Conservation (phyloP, 768 basidiomycete species). For the Holtermanniella nyarrowii region DNA sequence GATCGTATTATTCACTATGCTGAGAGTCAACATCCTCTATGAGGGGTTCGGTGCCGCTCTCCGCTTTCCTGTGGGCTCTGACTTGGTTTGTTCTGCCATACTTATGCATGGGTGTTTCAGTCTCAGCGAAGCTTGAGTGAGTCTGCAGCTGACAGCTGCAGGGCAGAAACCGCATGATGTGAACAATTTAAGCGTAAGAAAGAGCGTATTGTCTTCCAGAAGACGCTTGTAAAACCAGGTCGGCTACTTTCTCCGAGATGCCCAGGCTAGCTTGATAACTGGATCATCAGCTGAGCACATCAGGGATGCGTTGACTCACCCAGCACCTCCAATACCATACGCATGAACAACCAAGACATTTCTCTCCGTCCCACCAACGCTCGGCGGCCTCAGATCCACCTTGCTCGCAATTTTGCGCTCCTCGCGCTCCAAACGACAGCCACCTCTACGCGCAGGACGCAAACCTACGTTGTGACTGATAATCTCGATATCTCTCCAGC, state of each 20-base stretch:
- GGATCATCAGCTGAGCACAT: not conserved
- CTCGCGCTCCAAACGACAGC: conserved; percentile 52
- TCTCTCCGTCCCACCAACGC: conserved; percentile 14
- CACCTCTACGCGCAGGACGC: conserved; percentile 51
- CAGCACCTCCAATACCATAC: conserved; percentile 48
- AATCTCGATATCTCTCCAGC: conserved; percentile 44
- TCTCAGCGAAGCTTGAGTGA: too few species aligned
- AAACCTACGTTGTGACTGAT: conserved; percentile 53
- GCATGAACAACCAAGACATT: conserved; percentile 47
- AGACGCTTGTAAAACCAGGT: conserved; percentile 11
- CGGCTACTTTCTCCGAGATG: conserved; percentile 23
- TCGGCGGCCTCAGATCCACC: conserved; percentile 16
- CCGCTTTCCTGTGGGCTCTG: too few species aligned
- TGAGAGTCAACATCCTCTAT: too few species aligned
- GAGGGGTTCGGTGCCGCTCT: too few species aligned
- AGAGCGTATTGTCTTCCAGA: too few species aligned
- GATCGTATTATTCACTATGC: too few species aligned
- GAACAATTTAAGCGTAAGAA: too few species aligned
- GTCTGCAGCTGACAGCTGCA: too few species aligned
- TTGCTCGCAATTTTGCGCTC: conserved; percentile 19
- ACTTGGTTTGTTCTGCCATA: too few species aligned
- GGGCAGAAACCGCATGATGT: too few species aligned
- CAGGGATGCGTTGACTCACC: conserved; percentile 5
- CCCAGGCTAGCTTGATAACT: conserved; percentile 31
- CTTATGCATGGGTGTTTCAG: too few species aligned